Percentiles rank a stretch among this genome's conserved stretches.
Conservation (phyloP, 2,329 filamentous ascomycete genomes). For the Neonectria coccinea region DNA sequence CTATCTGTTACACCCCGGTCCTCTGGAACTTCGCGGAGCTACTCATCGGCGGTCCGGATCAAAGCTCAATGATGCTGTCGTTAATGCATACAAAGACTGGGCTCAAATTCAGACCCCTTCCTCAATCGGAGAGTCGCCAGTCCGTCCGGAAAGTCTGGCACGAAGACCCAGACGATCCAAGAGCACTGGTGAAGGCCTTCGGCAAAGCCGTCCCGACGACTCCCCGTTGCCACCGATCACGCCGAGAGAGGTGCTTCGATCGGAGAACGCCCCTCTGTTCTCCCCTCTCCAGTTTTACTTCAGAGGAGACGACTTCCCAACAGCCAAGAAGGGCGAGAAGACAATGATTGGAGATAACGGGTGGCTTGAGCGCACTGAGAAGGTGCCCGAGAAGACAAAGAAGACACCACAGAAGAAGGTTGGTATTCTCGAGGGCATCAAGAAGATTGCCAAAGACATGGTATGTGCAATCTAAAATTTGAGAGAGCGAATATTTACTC, state of each 20-base stretch:
- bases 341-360: slow-evolving; percentile 66
- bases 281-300: slow-evolving; percentile 60
- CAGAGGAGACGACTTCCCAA: slow-evolving; percentile 53
- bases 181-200: slow-evolving; percentile 45
- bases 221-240: slow-evolving; percentile 29
- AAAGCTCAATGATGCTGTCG: slow-evolving; percentile 34
- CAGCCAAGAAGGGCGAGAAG: slow-evolving; percentile 59
- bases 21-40: slow-evolving; percentile 33
- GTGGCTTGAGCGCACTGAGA: slow-evolving; percentile 64
- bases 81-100: slow-evolving; percentile 46
- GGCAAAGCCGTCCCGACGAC: slow-evolving; percentile 28
- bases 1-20: slow-evolving; percentile 34
- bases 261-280: slow-evolving; percentile 47
- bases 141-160: slow-evolving; percentile 28
- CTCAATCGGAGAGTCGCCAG: slow-evolving; percentile 30
- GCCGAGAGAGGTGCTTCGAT: slow-evolving; percentile 7
- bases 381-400: slow-evolving; percentile 36
- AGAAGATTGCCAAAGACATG: slow-evolving; percentile 66
- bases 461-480: slow-evolving; percentile 50
- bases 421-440: slow-evolving; percentile 59
- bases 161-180: slow-evolving; percentile 46
- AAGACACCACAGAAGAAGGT: slow-evolving; percentile 53
- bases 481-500: slow-evolving; percentile 19
- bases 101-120: slow-evolving; percentile 37
- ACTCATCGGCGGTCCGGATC: slow-evolving; percentile 36